Evolutionary conservation across 2,329 filamentous ascomycete species (phyloP).

Genomic region (Aspergillus hortae): DNA sequence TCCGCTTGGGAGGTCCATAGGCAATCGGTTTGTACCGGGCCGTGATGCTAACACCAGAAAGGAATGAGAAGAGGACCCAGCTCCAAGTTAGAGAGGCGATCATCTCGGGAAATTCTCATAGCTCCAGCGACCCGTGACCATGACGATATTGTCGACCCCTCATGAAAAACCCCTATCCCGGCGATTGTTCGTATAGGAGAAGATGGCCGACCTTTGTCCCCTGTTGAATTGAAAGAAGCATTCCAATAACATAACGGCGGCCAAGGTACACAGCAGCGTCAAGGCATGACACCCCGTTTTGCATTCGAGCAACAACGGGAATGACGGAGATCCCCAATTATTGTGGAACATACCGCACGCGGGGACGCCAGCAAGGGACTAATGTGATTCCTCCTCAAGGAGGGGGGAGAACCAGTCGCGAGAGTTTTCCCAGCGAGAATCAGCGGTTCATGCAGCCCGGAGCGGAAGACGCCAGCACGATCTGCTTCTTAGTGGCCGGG

Average conservation of each 20-base stretch:
- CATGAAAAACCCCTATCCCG: neutral
- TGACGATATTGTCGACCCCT: neutral
- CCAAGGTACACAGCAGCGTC: neutral
- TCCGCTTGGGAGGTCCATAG: conserved; percentile 9
- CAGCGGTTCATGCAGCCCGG: conserved; percentile 22
- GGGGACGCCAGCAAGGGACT: conserved; percentile 28
- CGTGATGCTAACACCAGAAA: conserved; percentile 5
- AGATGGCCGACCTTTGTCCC: neutral
- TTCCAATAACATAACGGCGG: neutral
- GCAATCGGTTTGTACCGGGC: conserved; percentile 9
- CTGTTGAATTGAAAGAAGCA: neutral
- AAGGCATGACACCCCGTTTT: neutral
- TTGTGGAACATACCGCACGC: conserved; percentile 32
- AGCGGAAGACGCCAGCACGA: conserved; percentile 22
- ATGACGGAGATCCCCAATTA: conserved; percentile 4
- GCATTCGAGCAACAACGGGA: neutral
- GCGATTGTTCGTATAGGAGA: neutral
- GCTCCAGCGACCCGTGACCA: neutral
- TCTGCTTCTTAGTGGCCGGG: conserved; percentile 19
- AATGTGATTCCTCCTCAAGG: conserved; percentile 3
- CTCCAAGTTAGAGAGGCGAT: neutral
- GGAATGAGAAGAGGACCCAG: conserved; percentile 1
- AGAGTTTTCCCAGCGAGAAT: conserved; percentile 13
- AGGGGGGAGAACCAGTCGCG: neutral
- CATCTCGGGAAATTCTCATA: conserved; percentile 10